These are phyloP conservation scores for Diaporthe capsici DNA, from an alignment of 2,329 filamentous ascomycete genomes.

Conservation along the genomic window DNA sequence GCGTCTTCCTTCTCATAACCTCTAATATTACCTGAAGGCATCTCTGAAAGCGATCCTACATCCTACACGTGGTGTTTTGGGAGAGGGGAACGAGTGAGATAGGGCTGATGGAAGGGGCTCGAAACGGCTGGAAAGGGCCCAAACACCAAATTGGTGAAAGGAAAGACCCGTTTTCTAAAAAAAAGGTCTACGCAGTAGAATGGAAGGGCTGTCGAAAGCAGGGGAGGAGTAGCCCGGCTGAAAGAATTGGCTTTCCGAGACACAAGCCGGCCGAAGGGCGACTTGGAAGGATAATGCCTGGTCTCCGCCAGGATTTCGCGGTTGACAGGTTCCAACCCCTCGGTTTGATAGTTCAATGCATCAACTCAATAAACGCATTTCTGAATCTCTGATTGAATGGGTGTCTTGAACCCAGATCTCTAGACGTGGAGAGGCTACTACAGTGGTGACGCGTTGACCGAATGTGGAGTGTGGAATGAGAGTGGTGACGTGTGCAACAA, in stretches of 20 bases:
- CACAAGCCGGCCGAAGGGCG: not conserved
- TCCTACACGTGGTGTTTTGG: not conserved
- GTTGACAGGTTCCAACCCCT: not conserved
- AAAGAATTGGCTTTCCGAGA: not conserved
- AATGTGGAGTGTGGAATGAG: not conserved
- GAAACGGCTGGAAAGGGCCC: not conserved
- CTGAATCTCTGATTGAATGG: not conserved
- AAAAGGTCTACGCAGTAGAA: not conserved
- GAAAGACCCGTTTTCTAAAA: not conserved
- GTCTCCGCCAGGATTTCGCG: too few species aligned
- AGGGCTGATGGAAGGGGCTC: not conserved
- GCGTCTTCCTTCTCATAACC: not conserved
- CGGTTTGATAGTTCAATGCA: not conserved
- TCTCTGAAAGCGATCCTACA: not conserved
- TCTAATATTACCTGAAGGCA: not conserved
- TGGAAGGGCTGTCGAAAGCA: not conserved
- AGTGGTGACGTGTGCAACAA: not conserved
- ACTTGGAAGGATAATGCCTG: not conserved
- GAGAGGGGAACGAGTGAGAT: not conserved
- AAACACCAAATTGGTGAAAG: not conserved
- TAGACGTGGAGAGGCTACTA: too few species aligned
- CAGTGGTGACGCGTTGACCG: not conserved
- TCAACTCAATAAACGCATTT: not conserved
- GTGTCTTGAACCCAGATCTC: not conserved
- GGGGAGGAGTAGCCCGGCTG: not conserved